A percentile compares a stretch with the other conserved stretches of the same genome.
phyloP scores from a whole-genome alignment of 345 rosid genomes.

The Zanthoxylum bungeanum region DNA sequence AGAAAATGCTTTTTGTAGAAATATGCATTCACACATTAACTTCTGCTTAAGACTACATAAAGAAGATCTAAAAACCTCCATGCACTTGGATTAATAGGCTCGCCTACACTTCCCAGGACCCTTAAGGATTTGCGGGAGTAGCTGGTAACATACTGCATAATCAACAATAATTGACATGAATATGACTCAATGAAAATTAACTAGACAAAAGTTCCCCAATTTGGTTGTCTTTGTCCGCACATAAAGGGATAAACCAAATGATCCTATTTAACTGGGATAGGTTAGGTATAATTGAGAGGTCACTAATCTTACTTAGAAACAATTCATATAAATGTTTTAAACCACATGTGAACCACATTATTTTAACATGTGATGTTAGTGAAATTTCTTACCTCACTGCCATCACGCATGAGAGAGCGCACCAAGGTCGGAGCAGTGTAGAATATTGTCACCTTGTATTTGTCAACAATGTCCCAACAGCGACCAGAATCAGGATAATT shows the following conservation, averaged over 20 bases:
- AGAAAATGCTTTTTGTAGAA: background rate
- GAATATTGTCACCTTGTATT: constrained; percentile 85
- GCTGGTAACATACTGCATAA: constrained; percentile 68
- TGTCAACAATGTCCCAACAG: constrained; percentile 97
- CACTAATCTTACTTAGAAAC: background rate
- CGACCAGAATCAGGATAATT: constrained; percentile 95
- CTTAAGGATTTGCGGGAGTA: constrained; percentile 90
- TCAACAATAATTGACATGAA: constrained; percentile 25
- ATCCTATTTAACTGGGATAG: background rate
- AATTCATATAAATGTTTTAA: constrained; percentile 3
- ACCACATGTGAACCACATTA: constrained; percentile 2
- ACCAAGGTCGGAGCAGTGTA: constrained; percentile 97
- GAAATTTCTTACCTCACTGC: constrained; percentile 57
- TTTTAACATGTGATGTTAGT: constrained; percentile 10
- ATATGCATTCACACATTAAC: background rate
- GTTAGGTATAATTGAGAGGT: constrained; percentile 1
- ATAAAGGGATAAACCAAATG: too few relatives aligned
- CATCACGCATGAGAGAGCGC: constrained; percentile 96
- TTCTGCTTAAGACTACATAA: constrained; percentile 16
- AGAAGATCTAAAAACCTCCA: constrained; percentile 67
- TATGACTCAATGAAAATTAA: background rate
- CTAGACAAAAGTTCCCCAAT: background rate
- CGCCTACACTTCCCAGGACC: constrained; percentile 98
- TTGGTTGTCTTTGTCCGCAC: too few relatives aligned
- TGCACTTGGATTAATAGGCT: constrained; percentile 98